Base-by-base conservation (phyloP, 768 basidiomycete species). In the Tubosaeta sp. region DNA sequence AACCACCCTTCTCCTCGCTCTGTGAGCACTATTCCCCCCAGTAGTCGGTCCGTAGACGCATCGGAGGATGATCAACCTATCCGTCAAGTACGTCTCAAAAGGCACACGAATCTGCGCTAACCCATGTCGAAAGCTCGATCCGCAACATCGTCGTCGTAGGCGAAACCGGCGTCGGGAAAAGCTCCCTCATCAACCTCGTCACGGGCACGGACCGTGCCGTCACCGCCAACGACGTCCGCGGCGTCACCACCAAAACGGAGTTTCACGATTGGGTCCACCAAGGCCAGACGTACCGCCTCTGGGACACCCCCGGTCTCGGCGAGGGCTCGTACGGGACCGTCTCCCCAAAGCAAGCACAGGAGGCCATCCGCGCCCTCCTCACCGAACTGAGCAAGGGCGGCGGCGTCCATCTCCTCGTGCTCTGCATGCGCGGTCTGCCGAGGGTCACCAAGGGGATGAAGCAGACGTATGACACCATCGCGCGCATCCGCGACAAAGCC, bases 221-320 rank as follows among this genome's bases (percentile, higher is more conserved):
- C 19, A 64, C 52, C 25, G 67, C 58, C 4, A 60, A 62, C 31
- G 62, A 64, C 26, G 58, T 59, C 19, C 53, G 46, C 31, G 64
- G 64, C 11, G 65, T 63, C 4, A 67, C 65, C 46, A 52, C 53
- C 38, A 58, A 57, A 22, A 61, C 52, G 13, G 58, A 56, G 37
- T 55, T 52, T 45, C 56, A 65, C 34, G 56, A 59, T 19, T 57
- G 57, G 53, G 48, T 37, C 43, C 43, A 43, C 25, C 50, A 54
- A 33, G 38, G 37, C 6, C 62, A 63, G 38, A 58, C 53, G 16
- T 71, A 57, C 53, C 55, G 59, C 35, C 55, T 71, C 33, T 70
- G 57, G 63, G 69, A 71, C 46, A 71, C 69, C 1, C 65, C 61
- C 1, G 70, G 69, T 31, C 60, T 70, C 14, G 58, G 61, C 45